Conservation (phyloP, 2,329 filamentous ascomycete genomes). For the Aspergillus udagawae region DNA sequence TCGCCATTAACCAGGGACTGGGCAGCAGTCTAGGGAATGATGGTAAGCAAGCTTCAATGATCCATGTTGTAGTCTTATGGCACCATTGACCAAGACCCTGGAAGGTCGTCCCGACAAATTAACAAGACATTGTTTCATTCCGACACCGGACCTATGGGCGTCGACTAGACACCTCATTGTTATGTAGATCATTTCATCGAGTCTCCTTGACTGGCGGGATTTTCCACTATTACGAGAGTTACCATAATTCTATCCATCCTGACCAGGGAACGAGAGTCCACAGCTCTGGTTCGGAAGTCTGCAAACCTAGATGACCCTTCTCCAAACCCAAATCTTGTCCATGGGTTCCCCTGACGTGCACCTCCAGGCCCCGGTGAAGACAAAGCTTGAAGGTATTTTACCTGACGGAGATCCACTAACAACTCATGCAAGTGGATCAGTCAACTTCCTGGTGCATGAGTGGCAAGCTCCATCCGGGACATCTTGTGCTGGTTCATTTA, state of each 20-base stretch:
- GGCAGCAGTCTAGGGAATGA: no score
- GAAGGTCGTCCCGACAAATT: background rate
- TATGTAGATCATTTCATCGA: background rate
- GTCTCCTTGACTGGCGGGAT: background rate
- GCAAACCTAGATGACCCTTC: no score
- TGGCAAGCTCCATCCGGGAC: background rate
- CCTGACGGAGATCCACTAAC: background rate
- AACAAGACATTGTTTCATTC: background rate
- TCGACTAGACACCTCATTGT: background rate
- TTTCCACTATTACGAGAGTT: background rate
- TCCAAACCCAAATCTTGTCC: background rate
- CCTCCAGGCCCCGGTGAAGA: background rate
- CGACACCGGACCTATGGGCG: background rate
- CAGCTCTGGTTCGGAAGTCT: no score
- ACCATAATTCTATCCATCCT: background rate
- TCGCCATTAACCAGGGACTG: background rate
- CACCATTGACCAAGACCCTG: background rate
- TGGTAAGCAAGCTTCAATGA: background rate
- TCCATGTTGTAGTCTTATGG: background rate
- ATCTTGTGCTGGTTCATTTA: background rate
- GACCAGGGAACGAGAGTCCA: no score
- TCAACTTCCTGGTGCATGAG: background rate
- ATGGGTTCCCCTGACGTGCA: background rate
- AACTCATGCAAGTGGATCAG: background rate
- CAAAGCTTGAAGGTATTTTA: background rate